Evolutionary conservation across 495 filamentous ascomycete genomes (phyloP).

Genomic region (Tuber indicum): DNA sequence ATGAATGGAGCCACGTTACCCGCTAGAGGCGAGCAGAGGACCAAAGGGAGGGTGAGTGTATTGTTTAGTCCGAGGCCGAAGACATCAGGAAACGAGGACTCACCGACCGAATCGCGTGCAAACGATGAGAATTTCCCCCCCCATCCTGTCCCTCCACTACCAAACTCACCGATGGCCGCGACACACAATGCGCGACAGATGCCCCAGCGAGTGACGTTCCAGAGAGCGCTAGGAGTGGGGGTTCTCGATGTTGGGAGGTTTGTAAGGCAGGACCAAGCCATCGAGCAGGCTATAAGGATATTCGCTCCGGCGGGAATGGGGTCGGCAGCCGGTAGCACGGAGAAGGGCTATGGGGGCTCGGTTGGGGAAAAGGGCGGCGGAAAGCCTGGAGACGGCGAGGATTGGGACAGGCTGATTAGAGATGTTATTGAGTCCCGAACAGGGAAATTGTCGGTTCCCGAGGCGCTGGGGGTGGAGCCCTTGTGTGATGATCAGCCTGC

Average conservation of each 20-base stretch:
- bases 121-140: slow-evolving; percentile 31
- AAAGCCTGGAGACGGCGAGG: slow-evolving; percentile 46
- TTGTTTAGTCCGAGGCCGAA: slow-evolving; percentile 39
- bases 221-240: slow-evolving; percentile 61
- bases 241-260: slow-evolving; percentile 71
- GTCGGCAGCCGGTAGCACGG: background rate
- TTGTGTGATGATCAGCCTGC: slow-evolving; percentile 23
- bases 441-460: slow-evolving; percentile 52
- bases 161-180: slow-evolving; percentile 22
- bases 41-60: slow-evolving; percentile 41
- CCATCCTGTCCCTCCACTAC: slow-evolving; percentile 7
- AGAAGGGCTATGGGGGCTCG: slow-evolving; percentile 13
- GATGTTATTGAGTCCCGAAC: slow-evolving; percentile 66
- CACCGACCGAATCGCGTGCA: slow-evolving; percentile 19
- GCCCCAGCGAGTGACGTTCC: slow-evolving; percentile 30
- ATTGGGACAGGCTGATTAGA: slow-evolving; percentile 68
- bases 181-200: background rate
- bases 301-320: slow-evolving; percentile 57
- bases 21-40: slow-evolving; percentile 22
- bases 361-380: slow-evolving; percentile 9
- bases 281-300: slow-evolving; percentile 69
- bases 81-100: slow-evolving; percentile 32
- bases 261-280: slow-evolving; percentile 66
- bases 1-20: slow-evolving; percentile 26
- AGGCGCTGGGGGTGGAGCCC: slow-evolving; percentile 19